These are phyloP conservation scores for Neospermospora avenae DNA, from an alignment of 2,329 filamentous ascomycete genomes.

Conservation along the genomic window DNA sequence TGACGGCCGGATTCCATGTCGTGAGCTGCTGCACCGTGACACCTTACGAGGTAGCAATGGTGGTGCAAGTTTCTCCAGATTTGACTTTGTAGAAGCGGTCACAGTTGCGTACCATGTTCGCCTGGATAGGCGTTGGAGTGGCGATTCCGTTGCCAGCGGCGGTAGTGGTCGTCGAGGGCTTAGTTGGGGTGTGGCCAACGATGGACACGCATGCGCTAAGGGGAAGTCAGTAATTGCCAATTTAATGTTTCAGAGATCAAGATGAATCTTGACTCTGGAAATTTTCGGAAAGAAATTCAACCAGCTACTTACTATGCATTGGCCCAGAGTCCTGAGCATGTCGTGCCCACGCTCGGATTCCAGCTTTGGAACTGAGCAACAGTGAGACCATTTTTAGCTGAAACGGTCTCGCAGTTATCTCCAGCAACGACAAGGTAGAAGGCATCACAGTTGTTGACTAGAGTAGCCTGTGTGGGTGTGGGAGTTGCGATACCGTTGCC, in stretches of 20 bases:
- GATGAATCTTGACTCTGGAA: background rate
- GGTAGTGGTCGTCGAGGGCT: conserved; percentile 2
- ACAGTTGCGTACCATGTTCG: background rate
- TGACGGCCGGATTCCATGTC: background rate
- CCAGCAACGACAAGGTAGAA: conserved; percentile 28
- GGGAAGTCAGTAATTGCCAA: no score
- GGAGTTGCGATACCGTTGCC: conserved; percentile 10
- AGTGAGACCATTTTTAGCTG: conserved; percentile 18
- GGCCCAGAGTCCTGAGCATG: conserved; percentile 29
- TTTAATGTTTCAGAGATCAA: no score
- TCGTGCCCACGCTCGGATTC: conserved; percentile 31
- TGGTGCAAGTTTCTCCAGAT: conserved; percentile 3
- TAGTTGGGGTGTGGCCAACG: conserved; percentile 8
- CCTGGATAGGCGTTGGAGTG: background rate
- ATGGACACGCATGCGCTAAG: conserved; percentile 26
- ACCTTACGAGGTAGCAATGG: background rate
- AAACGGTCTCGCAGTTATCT: conserved; percentile 23
- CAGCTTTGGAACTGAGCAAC: conserved; percentile 29
- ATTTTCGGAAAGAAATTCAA: background rate
- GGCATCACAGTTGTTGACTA: conserved; percentile 25
- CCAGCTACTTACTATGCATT: conserved; percentile 3
- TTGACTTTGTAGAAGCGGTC: background rate
- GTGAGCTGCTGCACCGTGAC: background rate
- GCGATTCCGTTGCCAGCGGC: background rate
- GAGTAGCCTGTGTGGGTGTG: conserved; percentile 17